phyloP scores from a whole-genome alignment of 148 eudicot species.

The Beta vulgaris region DNA sequence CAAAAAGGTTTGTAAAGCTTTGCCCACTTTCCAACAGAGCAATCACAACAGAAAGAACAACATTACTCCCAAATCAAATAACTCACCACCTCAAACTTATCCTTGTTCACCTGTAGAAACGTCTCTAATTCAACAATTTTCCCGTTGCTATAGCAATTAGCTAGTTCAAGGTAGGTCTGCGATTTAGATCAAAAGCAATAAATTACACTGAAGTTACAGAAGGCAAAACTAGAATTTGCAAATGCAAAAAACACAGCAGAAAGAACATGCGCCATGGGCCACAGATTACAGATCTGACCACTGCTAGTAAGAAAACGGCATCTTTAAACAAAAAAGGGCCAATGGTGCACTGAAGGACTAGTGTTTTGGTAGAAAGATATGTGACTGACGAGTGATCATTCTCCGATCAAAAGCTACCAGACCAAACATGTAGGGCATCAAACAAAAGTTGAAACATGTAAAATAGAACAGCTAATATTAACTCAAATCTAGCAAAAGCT shows the following conservation, averaged over 20 bases:
- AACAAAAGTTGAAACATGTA: not conserved
- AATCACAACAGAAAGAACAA: constrained; percentile 1
- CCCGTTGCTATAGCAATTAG: constrained; percentile 54
- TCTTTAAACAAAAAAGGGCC: not conserved
- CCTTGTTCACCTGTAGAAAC: constrained; percentile 51
- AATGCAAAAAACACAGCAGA: not conserved
- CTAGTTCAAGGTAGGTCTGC: constrained; percentile 83
- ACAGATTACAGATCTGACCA: not conserved
- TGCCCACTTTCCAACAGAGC: not conserved
- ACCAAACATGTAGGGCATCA: not conserved
- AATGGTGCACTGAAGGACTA: not conserved
- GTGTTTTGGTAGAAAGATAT: not conserved
- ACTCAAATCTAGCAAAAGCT: not conserved
- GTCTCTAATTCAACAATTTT: constrained; percentile 62
- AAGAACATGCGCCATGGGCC: not conserved
- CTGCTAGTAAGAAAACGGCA: not conserved
- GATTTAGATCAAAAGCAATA: constrained; percentile 3
- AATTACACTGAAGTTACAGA: not conserved
- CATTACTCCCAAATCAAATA: not conserved
- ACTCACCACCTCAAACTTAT: constrained; percentile 75
- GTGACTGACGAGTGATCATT: not conserved
- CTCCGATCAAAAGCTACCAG: not conserved
- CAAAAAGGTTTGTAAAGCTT: constrained; percentile 10
- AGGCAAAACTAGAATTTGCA: not conserved
- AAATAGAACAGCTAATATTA: too few species aligned